Evolutionary conservation across 1,284 basidiomycete species (phyloP), one percentile per base, ranked within the genome.

Genomic region (Papiliotrema nemorosa): DNA sequence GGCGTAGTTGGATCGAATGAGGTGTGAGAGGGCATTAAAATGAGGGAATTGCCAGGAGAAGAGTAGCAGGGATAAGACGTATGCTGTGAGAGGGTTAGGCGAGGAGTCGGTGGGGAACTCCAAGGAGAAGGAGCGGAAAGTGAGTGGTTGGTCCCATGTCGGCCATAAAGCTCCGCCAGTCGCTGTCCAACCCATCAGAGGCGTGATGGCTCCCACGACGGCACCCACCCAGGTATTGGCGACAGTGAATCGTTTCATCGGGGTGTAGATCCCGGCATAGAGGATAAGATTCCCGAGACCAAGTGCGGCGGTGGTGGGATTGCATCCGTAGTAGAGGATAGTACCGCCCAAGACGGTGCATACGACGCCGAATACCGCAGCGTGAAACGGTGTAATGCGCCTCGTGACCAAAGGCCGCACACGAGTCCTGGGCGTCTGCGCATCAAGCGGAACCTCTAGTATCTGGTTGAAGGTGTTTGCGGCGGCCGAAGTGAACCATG

Each of bases 21-120:
- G 79, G 74, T 97, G 83, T 3, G 92, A 85, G n/a, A 98, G 80
- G 1, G 90, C 78, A 75, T 96, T 97, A 78, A 99, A 98, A 73
- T 98, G 96, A 18, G 96, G 94, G 73, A 98, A 98, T 70, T 99
- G 96, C 96, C 96, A 99, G 52, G 87, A 88, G 76, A 86, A 99
- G 13, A 97, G 81, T 45, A 97, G 74, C 68, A 84, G 78, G 74
- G 87, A 89, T 2, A 97, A 77, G 2, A 85, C 82, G 49, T 87
- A 74, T 0, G 88, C 83, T 0, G 85, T 83, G 36, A 93, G 81
- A 1, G 88, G 84, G 66, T 88, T 90, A 64, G 72, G 70, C 18
- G 59, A 25, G 43, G 44, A 20, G 37, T 45, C 37, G 43, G 37
- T 44, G 21, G 55, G 49, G 26, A 52, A 52, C 18, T 67, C 47